Evolutionary conservation across 805 yeast species (phyloP).

Genomic region (Maudiozyma turicensis): DNA sequence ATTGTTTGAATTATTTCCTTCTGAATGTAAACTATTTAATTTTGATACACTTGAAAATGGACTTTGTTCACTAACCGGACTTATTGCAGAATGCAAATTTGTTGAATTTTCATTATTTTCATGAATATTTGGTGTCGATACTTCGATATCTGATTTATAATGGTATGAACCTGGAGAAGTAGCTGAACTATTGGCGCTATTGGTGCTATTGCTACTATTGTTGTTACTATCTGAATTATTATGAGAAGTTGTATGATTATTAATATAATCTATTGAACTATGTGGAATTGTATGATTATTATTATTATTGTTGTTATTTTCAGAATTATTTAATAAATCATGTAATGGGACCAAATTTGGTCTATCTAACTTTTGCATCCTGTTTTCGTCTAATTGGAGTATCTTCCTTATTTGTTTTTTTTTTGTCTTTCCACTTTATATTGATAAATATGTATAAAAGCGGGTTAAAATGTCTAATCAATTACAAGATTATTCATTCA

Average conservation of each 20-base stretch:
- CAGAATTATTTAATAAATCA: conserved; percentile 5
- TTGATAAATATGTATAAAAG: no score
- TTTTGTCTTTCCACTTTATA: background rate
- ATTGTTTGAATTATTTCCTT: background rate
- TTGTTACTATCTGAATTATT: no score
- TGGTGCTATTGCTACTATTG: no score
- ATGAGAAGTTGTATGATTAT: no score
- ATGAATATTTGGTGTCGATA: background rate
- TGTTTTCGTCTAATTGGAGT: background rate
- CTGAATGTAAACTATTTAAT: background rate
- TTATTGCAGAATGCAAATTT: background rate
- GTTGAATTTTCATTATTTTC: background rate
- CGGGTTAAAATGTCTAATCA: no score
- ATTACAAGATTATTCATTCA: no score
- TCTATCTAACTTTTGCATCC: background rate
- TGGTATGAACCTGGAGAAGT: background rate
- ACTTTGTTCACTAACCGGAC: background rate
- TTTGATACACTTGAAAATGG: background rate
- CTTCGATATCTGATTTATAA: background rate
- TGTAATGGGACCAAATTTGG: conserved; percentile 1
- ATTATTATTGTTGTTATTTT: background rate
- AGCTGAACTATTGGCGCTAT: background rate
- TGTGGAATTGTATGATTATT: background rate
- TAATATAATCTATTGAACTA: no score
- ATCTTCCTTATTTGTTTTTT: background rate